Evolutionary conservation across 768 basidiomycete genomes (phyloP).

Genomic region (Lactifluus piperatus): DNA sequence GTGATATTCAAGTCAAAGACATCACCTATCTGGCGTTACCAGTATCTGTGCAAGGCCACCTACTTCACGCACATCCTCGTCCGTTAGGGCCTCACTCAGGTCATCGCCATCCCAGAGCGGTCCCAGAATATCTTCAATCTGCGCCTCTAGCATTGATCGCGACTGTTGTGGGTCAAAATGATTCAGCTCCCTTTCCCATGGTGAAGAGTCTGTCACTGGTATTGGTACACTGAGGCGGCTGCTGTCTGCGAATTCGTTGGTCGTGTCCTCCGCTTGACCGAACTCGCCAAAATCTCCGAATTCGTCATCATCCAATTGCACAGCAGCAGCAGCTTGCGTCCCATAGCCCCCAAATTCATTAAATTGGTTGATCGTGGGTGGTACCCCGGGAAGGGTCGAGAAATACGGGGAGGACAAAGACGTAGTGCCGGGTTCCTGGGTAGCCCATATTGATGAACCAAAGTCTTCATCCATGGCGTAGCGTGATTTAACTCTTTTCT

Average conservation of each 20-base stretch:
- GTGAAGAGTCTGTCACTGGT: conserved; percentile 36
- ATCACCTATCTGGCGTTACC: conserved; percentile 64
- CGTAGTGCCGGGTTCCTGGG: conserved; percentile 25
- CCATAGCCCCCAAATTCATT: conserved; percentile 55
- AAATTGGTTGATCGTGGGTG: conserved; percentile 26
- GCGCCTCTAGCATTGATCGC: conserved; percentile 44
- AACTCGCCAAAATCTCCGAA: conserved; percentile 88
- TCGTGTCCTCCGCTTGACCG: conserved; percentile 45
- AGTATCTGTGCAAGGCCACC: conserved; percentile 78
- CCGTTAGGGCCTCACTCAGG: conserved; percentile 45
- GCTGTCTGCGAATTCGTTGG: conserved; percentile 30
- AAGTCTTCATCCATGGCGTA: conserved; percentile 61
- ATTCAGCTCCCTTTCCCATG: conserved; percentile 49
- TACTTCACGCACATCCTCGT: conserved; percentile 68
- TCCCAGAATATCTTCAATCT: conserved; percentile 55
- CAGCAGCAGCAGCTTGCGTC: conserved; percentile 34
- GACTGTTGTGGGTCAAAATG: conserved; percentile 57
- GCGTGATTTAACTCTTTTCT: not conserved
- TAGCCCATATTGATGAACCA: conserved; percentile 67
- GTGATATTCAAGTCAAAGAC: conserved; percentile 7
- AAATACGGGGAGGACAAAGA: conserved; percentile 12
- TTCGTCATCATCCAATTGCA: conserved; percentile 51
- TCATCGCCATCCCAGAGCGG: conserved; percentile 55
- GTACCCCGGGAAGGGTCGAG: conserved; percentile 18
- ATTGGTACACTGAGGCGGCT: conserved; percentile 32